phyloP scores from a whole-genome alignment of 768 basidiomycete genomes.

The Mycena pura region DNA sequence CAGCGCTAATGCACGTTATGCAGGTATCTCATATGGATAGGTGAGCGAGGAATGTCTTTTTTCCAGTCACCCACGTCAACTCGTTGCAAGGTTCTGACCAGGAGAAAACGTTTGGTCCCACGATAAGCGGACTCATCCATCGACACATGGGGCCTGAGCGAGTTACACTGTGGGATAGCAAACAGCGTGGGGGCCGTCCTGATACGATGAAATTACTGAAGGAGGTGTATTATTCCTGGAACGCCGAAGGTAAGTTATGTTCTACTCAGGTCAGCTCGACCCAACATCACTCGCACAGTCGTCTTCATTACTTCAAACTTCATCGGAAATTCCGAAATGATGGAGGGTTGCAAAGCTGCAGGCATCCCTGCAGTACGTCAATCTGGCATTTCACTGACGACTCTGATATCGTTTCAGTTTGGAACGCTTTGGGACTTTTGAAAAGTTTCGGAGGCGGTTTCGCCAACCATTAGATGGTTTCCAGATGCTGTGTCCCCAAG shows the following conservation, averaged over 20 bases:
- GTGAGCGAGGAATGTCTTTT: constrained; percentile 36
- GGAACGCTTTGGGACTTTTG: constrained; percentile 77
- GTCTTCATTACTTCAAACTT: constrained; percentile 89
- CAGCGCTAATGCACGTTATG: not conserved
- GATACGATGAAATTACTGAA: constrained; percentile 79
- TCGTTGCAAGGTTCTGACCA: constrained; percentile 69
- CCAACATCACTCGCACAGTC: constrained; percentile 43
- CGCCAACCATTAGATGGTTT: constrained; percentile 6
- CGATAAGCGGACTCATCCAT: constrained; percentile 75
- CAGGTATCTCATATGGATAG: constrained; percentile 85
- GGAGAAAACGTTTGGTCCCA: constrained; percentile 74
- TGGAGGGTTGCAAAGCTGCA: constrained; percentile 76
- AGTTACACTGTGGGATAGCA: constrained; percentile 79
- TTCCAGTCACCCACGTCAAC: not conserved
- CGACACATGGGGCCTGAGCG: constrained; percentile 77
- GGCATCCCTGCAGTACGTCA: constrained; percentile 59
- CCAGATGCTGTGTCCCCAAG: not conserved
- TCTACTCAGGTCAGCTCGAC: not conserved
- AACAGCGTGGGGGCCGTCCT: constrained; percentile 73
- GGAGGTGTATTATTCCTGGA: constrained; percentile 71
- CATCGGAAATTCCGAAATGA: constrained; percentile 78
- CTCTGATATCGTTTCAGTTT: constrained; percentile 35
- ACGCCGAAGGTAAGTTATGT: constrained; percentile 63
- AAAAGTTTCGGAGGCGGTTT: constrained; percentile 9
- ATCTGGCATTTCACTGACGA: not conserved